These are phyloP conservation scores for Sporothrix protearum DNA, from an alignment of 2,329 filamentous ascomycete species.

Conservation along the genomic window DNA sequence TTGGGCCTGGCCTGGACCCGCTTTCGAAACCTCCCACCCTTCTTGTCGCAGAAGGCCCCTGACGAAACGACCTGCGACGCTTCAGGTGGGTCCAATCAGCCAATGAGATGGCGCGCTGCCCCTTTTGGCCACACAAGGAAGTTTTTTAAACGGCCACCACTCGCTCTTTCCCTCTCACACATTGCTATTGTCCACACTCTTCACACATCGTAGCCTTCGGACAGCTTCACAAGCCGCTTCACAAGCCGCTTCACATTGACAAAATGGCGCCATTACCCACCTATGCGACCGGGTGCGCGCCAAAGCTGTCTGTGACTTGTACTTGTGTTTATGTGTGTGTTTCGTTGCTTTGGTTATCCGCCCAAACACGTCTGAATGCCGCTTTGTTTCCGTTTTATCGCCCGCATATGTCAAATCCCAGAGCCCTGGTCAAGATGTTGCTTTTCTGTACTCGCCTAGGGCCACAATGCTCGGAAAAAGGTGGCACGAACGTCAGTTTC, in stretches of 20 bases:
- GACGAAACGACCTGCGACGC: constrained; percentile 41
- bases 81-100: constrained; percentile 24
- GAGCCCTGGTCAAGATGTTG: constrained; percentile 2
- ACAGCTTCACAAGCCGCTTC: too few relatives aligned
- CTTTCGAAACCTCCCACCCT: constrained; percentile 4
- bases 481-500: not conserved
- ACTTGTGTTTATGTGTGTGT: not conserved
- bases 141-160: too few relatives aligned
- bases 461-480: not conserved
- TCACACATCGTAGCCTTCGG: not conserved
- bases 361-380: not conserved
- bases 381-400: not conserved
- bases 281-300: constrained; percentile 21
- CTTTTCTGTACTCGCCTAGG: not conserved
- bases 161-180: not conserved
- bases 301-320: not conserved
- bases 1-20: not conserved
- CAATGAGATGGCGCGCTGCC: constrained; percentile 17
- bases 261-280: constrained; percentile 40
- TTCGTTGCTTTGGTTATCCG: not conserved
- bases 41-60: constrained; percentile 37
- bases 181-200: not conserved
- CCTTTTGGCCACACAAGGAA: not conserved
- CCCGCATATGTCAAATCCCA: not conserved
- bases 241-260: constrained; percentile 17